Evolutionary conservation across 2,329 filamentous ascomycete species (phyloP).

Genomic region (Aspergillus nomiae): DNA sequence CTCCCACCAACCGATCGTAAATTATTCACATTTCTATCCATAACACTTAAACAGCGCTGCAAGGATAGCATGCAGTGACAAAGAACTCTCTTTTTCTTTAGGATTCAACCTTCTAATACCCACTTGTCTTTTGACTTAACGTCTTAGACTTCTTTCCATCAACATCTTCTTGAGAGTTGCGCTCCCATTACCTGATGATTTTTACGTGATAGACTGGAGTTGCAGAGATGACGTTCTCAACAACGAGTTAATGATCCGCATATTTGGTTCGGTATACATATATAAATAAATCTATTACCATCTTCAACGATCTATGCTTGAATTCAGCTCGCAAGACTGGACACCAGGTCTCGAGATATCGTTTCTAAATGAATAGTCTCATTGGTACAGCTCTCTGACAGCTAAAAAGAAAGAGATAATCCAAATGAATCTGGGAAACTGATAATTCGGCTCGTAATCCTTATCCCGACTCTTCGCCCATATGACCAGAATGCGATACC

Average conservation of each 20-base stretch:
- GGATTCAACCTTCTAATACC: conserved; percentile 49
- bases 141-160: conserved; percentile 28
- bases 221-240: conserved; percentile 35
- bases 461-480: background rate
- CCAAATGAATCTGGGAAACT: conserved; percentile 9
- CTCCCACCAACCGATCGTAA: conserved; percentile 45
- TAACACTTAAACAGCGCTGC: background rate
- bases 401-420: conserved; percentile 15
- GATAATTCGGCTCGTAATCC: conserved; percentile 1
- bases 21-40: background rate
- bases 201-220: conserved; percentile 19
- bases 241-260: conserved; percentile 33
- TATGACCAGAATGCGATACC: background rate
- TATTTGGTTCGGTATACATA: conserved; percentile 16
- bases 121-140: conserved; percentile 29
- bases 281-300: conserved; percentile 16
- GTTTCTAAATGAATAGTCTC: background rate
- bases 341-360: background rate
- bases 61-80: background rate
- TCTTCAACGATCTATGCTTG: background rate
- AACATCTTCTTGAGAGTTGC: conserved; percentile 12
- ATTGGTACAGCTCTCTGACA: conserved; percentile 4
- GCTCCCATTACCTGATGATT: conserved; percentile 15
- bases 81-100: conserved; percentile 28
- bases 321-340: background rate